These are phyloP conservation scores for Linnemannia schmuckeri DNA, from an alignment of 192 early-diverging fungal genomes.

Conservation along the genomic window DNA sequence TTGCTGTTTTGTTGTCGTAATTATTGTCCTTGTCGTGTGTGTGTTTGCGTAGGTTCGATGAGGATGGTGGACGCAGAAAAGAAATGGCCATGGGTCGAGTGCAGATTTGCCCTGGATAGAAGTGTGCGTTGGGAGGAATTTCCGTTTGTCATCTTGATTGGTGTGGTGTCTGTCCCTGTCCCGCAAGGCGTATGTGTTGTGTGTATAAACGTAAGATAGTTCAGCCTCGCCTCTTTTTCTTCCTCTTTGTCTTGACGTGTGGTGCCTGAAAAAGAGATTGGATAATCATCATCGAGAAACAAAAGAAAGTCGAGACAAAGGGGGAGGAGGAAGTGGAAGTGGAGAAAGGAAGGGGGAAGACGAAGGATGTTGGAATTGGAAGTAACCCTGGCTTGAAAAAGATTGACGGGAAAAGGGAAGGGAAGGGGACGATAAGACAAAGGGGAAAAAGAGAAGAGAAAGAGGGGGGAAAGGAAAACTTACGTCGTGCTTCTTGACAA, in stretches of 20 bases:
- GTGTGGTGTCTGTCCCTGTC: not conserved
- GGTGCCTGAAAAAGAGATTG: not conserved
- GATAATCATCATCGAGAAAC: not conserved
- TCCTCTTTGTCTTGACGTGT: not conserved
- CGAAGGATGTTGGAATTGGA: not conserved
- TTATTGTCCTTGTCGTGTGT: not conserved
- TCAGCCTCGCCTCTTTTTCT: not conserved
- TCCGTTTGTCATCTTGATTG: not conserved
- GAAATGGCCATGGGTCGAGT: not conserved
- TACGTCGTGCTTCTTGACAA: slow-evolving; percentile 98
- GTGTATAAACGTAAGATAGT: not conserved
- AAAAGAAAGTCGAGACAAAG: not conserved
- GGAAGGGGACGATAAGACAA: not conserved
- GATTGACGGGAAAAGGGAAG: not conserved
- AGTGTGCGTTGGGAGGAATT: not conserved
- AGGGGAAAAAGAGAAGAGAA: not conserved
- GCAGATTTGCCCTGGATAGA: not conserved
- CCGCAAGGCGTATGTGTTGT: not conserved
- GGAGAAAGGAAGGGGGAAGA: not conserved
- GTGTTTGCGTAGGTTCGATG: not conserved
- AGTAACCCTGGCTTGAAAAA: not conserved
- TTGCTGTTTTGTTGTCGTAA: not conserved
- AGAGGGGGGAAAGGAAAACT: not conserved
- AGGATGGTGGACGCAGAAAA: too few relatives aligned
- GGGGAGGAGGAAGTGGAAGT: not conserved